These are phyloP conservation scores for Niveomyces coronatus DNA, from an alignment of 2,329 filamentous ascomycete species.

Conservation along the genomic window DNA sequence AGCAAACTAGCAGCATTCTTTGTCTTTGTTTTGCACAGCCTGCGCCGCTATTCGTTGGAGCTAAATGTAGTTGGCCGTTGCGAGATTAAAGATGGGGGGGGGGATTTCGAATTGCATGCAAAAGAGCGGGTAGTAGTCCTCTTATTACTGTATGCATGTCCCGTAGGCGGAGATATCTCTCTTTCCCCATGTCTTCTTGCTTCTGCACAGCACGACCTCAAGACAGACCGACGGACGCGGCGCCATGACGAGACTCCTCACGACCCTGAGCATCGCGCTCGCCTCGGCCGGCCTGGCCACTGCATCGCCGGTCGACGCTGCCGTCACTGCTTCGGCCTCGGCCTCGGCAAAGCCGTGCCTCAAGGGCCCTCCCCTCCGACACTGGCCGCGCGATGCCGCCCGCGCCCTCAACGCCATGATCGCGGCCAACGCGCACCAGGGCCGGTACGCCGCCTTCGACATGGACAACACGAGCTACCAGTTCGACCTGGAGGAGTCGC, in stretches of 20 bases:
- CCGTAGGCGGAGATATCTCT: too few species aligned
- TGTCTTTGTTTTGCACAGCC: too few species aligned
- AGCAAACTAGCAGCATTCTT: too few species aligned
- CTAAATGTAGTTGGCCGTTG: too few species aligned
- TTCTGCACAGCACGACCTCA: too few species aligned
- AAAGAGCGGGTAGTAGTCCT: too few species aligned
- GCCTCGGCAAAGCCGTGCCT: conserved; percentile 7
- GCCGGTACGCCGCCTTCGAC: conserved; percentile 30
- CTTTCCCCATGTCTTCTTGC: too few species aligned
- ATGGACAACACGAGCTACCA: conserved; percentile 36
- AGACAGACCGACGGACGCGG: too few species aligned
- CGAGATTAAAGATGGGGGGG: too few species aligned
- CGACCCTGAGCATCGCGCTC: conserved; percentile 5
- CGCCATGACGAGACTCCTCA: conserved; percentile 7
- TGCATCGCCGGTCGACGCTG: background rate
- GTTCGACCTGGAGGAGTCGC: conserved; percentile 32
- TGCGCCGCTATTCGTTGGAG: too few species aligned
- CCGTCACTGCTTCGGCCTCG: background rate
- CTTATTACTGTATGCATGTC: too few species aligned
- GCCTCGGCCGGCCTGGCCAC: conserved; percentile 3
- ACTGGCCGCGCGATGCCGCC: conserved; percentile 28
- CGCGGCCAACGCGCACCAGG: conserved; percentile 25
- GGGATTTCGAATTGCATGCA: too few species aligned
- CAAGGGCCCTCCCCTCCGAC: conserved; percentile 15
- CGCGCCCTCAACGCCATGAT: conserved; percentile 27